A percentile compares a stretch with the other conserved stretches of the same genome.
Conservation (phyloP, 768 basidiomycete species). For the Pisolithus microcarpus region DNA sequence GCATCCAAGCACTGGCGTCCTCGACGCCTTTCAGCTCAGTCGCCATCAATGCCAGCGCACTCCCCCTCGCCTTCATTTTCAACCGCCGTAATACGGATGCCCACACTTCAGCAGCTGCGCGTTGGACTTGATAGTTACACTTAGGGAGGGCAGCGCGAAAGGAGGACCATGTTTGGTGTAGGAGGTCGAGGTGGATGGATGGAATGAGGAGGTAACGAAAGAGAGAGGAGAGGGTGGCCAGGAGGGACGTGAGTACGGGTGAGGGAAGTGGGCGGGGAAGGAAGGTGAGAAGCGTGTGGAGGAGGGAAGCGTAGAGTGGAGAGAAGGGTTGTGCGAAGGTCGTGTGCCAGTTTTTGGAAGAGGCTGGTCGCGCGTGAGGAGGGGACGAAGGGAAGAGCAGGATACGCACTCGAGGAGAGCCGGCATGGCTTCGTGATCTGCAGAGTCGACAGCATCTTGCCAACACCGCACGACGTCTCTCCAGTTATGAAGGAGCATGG, state of each 20-base stretch:
- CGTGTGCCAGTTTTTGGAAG: slow-evolving; percentile 70
- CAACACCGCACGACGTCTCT: slow-evolving; percentile 59
- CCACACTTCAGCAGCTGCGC: slow-evolving; percentile 85
- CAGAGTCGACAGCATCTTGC: slow-evolving; percentile 46
- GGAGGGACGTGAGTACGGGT: slow-evolving; percentile 50
- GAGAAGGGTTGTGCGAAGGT: slow-evolving; percentile 72
- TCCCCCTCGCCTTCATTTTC: slow-evolving; percentile 50
- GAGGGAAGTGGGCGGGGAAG: slow-evolving; percentile 55
- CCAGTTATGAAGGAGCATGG: slow-evolving; percentile 77
- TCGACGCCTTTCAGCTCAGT: slow-evolving; percentile 44
- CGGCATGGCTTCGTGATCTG: slow-evolving; percentile 67
- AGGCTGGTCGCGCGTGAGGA: slow-evolving; percentile 39
- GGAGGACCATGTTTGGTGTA: slow-evolving; percentile 54
- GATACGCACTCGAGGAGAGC: slow-evolving; percentile 68
- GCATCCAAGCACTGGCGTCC: slow-evolving; percentile 64
- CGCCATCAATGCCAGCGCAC: slow-evolving; percentile 50
- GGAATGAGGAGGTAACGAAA: slow-evolving; percentile 73
- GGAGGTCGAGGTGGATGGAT: slow-evolving; percentile 41
- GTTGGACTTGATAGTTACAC: slow-evolving; percentile 65
- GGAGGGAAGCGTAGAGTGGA: slow-evolving; percentile 51
- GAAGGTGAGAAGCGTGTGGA: slow-evolving; percentile 49
- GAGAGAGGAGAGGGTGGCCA: slow-evolving; percentile 59
- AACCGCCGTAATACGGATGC: slow-evolving; percentile 67
- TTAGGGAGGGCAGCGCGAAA: slow-evolving; percentile 45
- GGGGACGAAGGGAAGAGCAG: background rate